Evolutionary conservation across 148 eudicot species (phyloP).

Genomic region (Spergularia bocconei): DNA sequence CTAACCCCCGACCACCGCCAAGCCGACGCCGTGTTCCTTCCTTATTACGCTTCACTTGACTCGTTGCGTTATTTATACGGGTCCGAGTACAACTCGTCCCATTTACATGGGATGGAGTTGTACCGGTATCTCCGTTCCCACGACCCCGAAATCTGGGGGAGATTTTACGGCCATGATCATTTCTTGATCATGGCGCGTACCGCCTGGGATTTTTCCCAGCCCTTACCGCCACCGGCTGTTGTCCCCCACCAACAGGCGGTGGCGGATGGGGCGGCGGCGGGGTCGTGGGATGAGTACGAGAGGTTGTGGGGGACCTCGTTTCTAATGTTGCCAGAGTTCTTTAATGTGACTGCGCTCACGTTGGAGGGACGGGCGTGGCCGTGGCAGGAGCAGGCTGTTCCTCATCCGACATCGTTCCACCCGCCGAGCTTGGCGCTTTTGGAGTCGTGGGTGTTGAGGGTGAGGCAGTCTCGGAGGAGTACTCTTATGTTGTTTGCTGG

Average conservation of each 20-base stretch:
- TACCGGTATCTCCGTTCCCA: slow-evolving; percentile 33
- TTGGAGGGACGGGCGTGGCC: slow-evolving; percentile 68
- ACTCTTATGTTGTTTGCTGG: slow-evolving; percentile 60
- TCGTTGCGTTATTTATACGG: slow-evolving; percentile 59
- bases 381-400: slow-evolving; percentile 70
- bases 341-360: slow-evolving; percentile 54
- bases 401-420: slow-evolving; percentile 89
- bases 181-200: slow-evolving; percentile 65
- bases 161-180: slow-evolving; percentile 56
- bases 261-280: slow-evolving; percentile 23
- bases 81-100: slow-evolving; percentile 46
- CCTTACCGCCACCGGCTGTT: background rate
- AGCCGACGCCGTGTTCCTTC: slow-evolving; percentile 65
- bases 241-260: too few species aligned
- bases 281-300: slow-evolving; percentile 34
- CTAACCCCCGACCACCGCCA: slow-evolving; percentile 40
- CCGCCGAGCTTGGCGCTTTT: slow-evolving; percentile 58
- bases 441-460: slow-evolving; percentile 62
- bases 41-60: slow-evolving; percentile 67
- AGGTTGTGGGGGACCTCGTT: slow-evolving; percentile 78
- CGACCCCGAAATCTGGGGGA: slow-evolving; percentile 48
- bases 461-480: slow-evolving; percentile 41
- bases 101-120: slow-evolving; percentile 54
- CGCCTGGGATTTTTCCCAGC: slow-evolving; percentile 72
- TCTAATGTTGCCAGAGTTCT: slow-evolving; percentile 63